These are phyloP conservation scores for Scytalidium sp. DNA, from an alignment of 2,329 filamentous ascomycete species.

Conservation along the genomic window DNA sequence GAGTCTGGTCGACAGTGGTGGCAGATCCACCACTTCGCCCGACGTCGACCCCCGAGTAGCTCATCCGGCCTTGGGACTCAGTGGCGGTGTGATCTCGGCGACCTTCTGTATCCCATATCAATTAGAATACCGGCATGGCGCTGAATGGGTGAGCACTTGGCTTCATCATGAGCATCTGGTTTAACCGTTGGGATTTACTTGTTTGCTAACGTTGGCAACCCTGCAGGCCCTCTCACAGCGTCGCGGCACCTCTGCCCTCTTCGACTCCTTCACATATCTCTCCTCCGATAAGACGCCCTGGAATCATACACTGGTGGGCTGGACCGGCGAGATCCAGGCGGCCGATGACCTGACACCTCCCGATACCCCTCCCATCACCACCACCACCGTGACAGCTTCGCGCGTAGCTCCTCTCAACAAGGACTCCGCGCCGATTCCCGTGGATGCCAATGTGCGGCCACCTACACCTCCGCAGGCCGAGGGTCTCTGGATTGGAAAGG, in stretches of 20 bases:
- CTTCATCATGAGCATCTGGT: too few relatives aligned
- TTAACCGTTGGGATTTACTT: not conserved
- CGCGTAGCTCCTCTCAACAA: constrained; percentile 61
- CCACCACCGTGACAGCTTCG: constrained; percentile 39
- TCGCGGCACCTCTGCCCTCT: constrained; percentile 85
- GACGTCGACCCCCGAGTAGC: constrained; percentile 50
- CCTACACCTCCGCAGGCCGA: constrained; percentile 60
- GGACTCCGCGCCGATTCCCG: constrained; percentile 74
- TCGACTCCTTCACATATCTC: constrained; percentile 84
- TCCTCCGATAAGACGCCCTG: constrained; percentile 80
- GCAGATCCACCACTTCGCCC: constrained; percentile 41
- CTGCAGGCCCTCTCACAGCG: constrained; percentile 69
- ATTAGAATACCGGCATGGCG: constrained; percentile 53
- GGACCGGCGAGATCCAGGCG: constrained; percentile 82
- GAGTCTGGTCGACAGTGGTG: constrained; percentile 35
- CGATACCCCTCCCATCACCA: constrained; percentile 37
- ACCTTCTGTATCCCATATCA: constrained; percentile 63
- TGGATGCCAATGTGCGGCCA: constrained; percentile 57
- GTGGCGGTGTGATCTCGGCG: constrained; percentile 64
- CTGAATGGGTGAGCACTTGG: constrained; percentile 54
- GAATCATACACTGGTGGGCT: constrained; percentile 90
- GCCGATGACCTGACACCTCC: constrained; percentile 45
- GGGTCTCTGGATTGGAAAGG: constrained; percentile 66
- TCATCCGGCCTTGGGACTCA: constrained; percentile 55
- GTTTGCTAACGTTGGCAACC: constrained; percentile 13